Evolutionary conservation across 257 asterid species (phyloP).

Genomic region (Scutellaria minor): DNA sequence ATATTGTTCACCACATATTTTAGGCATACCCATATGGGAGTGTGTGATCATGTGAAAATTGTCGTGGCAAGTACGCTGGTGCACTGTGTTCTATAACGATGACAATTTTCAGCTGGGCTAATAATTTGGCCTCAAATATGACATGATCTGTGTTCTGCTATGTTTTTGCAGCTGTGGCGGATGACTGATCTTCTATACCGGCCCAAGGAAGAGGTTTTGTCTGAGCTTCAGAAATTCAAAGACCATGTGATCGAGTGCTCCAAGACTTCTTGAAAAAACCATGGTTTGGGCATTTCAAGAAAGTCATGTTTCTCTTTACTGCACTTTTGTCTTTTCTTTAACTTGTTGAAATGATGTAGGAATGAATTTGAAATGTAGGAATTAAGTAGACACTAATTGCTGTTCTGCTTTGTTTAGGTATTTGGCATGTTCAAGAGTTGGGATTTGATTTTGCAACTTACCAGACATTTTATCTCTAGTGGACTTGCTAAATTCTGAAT

Average conservation of each 20-base stretch:
- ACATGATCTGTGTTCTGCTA: not conserved
- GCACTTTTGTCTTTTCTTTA: conserved; percentile 25
- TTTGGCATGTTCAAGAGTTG: too few species aligned
- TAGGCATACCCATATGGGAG: too few species aligned
- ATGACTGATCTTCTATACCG: conserved; percentile 89
- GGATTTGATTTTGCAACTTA: too few species aligned
- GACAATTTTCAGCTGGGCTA: not conserved
- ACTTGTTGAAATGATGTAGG: conserved; percentile 20
- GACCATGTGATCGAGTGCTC: conserved; percentile 86
- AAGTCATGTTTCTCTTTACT: conserved; percentile 1
- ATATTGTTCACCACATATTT: too few species aligned
- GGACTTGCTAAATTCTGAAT: not conserved
- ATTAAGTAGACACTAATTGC: conserved; percentile 18
- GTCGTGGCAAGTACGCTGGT: not conserved
- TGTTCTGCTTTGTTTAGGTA: conserved; percentile 14
- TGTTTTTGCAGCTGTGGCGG: conserved; percentile 82
- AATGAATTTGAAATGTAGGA: too few species aligned
- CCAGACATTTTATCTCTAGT: not conserved
- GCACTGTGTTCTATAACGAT: conserved; percentile 2
- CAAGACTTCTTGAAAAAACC: conserved; percentile 46
- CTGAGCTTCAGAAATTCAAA: conserved; percentile 84
- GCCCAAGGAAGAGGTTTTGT: conserved; percentile 80
- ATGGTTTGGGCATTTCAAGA: not conserved
- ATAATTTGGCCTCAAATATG: conserved; percentile 23
- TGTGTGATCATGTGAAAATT: too few species aligned